Evolutionary conservation across 148 eudicot genomes (phyloP).

Genomic region (Arbutus unedo): DNA sequence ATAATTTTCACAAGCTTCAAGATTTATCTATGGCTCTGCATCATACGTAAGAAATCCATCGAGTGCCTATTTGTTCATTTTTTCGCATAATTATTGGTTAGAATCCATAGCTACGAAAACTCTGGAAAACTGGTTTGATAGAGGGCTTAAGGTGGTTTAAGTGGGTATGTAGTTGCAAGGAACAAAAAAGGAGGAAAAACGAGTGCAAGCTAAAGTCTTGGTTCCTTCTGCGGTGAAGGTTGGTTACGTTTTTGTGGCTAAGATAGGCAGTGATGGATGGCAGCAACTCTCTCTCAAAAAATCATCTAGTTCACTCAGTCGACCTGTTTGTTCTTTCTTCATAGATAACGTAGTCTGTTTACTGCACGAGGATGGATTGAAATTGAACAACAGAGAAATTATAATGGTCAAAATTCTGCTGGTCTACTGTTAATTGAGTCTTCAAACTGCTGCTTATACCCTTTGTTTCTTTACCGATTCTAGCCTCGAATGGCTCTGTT

Average conservation of each 20-base stretch:
- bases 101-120: background rate
- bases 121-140: background rate
- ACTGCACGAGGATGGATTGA: background rate
- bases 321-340: background rate
- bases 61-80: too few relatives aligned
- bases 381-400: background rate
- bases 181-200: too few relatives aligned
- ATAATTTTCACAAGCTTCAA: too few relatives aligned
- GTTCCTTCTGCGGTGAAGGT: too few relatives aligned
- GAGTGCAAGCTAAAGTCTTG: too few relatives aligned
- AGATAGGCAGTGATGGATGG: too few relatives aligned
- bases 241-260: too few relatives aligned
- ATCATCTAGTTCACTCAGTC: too few relatives aligned
- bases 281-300: too few relatives aligned
- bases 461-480: background rate
- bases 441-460: background rate
- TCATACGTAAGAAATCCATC: too few relatives aligned
- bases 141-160: background rate
- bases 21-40: too few relatives aligned
- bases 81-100: background rate
- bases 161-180: too few relatives aligned
- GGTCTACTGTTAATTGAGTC: background rate
- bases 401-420: background rate
- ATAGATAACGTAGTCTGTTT: background rate
- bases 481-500: background rate